phyloP scores from a whole-genome alignment of 805 yeast genomes.

The Ogataea minuta region DNA sequence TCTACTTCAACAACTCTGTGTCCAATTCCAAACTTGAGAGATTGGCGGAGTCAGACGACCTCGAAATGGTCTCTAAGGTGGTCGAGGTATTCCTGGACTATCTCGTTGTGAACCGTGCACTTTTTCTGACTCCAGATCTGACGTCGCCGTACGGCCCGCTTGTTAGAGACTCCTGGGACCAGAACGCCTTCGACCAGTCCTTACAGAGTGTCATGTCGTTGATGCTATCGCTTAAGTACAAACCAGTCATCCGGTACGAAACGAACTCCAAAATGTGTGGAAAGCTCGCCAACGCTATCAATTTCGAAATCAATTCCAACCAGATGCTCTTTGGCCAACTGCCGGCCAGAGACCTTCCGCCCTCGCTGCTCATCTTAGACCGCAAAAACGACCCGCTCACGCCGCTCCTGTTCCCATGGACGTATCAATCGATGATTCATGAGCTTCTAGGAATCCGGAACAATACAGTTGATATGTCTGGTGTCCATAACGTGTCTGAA shows the following conservation, averaged over 20 bases:
- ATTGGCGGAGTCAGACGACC: slow-evolving; percentile 86
- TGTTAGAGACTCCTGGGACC: slow-evolving; percentile 44
- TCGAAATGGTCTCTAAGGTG: slow-evolving; percentile 72
- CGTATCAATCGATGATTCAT: slow-evolving; percentile 96
- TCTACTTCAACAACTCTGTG: slow-evolving; percentile 75
- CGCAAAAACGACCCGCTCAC: slow-evolving; percentile 90
- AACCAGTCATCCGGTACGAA: slow-evolving; percentile 80
- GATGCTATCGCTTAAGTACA: slow-evolving; percentile 67
- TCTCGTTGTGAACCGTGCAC: slow-evolving; percentile 64
- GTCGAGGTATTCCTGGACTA: slow-evolving; percentile 87
- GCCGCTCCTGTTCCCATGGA: slow-evolving; percentile 93
- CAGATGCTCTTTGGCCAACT: slow-evolving; percentile 67
- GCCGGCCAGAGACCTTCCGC: slow-evolving; percentile 59
- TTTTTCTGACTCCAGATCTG: slow-evolving; percentile 41
- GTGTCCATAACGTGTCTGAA: slow-evolving; percentile 52
- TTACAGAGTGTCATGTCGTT: slow-evolving; percentile 49
- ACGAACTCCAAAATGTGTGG: slow-evolving; percentile 61
- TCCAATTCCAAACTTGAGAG: slow-evolving; percentile 78
- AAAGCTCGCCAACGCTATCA: slow-evolving; percentile 66
- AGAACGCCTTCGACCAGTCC: slow-evolving; percentile 41
- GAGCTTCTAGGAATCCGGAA: slow-evolving; percentile 81
- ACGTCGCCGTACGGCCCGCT: slow-evolving; percentile 21
- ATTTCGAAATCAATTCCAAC: slow-evolving; percentile 53
- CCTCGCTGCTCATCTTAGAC: slow-evolving; percentile 73
- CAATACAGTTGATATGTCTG: slow-evolving; percentile 70